Conservation (phyloP, 208 protist species). For the Leishmania tropica region DNA sequence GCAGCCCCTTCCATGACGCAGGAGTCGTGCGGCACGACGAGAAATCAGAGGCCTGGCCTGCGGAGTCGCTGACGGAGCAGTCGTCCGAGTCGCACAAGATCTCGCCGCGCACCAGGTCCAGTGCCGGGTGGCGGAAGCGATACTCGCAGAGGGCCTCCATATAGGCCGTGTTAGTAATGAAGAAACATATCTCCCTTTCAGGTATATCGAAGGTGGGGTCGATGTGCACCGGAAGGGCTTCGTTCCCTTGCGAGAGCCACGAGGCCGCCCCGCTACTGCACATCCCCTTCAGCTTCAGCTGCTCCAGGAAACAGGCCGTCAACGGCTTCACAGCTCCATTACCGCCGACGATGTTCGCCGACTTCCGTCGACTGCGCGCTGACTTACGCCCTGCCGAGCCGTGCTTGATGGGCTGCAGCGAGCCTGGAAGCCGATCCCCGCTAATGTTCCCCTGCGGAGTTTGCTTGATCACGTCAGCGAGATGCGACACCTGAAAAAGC, state of each 20-base stretch:
- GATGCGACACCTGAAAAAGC: slow-evolving; percentile 16
- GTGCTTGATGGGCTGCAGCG: slow-evolving; percentile 9
- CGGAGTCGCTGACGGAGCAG: neutral
- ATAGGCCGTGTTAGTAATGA: slow-evolving; percentile 23
- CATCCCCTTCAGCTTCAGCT: neutral
- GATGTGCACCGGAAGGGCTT: neutral
- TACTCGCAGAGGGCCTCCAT: slow-evolving; percentile 40
- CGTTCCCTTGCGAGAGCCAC: neutral
- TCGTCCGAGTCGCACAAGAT: neutral
- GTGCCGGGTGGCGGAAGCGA: slow-evolving; percentile 31
- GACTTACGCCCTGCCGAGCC: slow-evolving; percentile 3
- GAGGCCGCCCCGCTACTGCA: neutral
- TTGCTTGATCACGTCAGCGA: slow-evolving; percentile 12
- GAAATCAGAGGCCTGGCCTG: neutral
- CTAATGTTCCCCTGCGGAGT: slow-evolving; percentile 36
- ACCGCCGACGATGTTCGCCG: neutral
- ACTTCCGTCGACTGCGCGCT: neutral
- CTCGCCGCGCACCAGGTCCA: slow-evolving; percentile 27
- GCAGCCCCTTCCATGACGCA: slow-evolving; percentile 24
- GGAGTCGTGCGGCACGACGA: neutral
- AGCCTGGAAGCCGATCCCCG: slow-evolving; percentile 27
- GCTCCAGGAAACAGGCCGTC: neutral
- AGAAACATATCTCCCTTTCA: slow-evolving; percentile 1
- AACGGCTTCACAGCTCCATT: neutral
- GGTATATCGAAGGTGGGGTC: neutral